These are phyloP conservation scores for Pyrrhoderma noxium DNA, from an alignment of 1,284 basidiomycete species.

Conservation along the genomic window DNA sequence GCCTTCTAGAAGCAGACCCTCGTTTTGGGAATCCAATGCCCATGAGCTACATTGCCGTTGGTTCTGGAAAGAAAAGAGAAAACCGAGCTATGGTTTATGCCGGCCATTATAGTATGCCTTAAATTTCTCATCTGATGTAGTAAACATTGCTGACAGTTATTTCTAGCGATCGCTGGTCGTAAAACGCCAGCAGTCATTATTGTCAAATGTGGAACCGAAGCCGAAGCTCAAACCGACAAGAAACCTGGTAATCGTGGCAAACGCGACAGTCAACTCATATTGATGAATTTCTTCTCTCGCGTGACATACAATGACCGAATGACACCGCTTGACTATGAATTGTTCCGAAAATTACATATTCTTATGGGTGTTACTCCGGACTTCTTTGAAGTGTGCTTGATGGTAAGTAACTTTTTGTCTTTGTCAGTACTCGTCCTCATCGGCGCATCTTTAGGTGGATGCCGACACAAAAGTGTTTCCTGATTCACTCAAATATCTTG, in stretches of 20 bases:
- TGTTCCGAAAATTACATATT: slow-evolving; percentile 94
- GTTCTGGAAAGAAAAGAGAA: slow-evolving; percentile 80
- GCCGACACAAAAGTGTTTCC: slow-evolving; percentile 94
- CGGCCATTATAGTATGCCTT: slow-evolving; percentile 85
- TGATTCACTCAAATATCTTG: slow-evolving; percentile 78
- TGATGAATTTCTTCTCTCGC: slow-evolving; percentile 99
- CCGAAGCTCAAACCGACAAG: slow-evolving; percentile 73
- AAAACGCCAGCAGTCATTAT: slow-evolving; percentile 93
- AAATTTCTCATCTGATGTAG: slow-evolving; percentile 9
- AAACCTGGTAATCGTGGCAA: slow-evolving; percentile 99
- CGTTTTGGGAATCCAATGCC: slow-evolving; percentile 95
- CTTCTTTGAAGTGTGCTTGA: slow-evolving; percentile 95
- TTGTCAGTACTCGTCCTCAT: slow-evolving; percentile 2
- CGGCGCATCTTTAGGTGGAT: slow-evolving; percentile 65
- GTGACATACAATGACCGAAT: slow-evolving; percentile 99
- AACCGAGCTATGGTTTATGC: slow-evolving; percentile 99
- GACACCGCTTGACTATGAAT: slow-evolving; percentile 94
- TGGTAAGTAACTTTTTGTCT: slow-evolving; percentile 50
- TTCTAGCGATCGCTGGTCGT: slow-evolving; percentile 69
- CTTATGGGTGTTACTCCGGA: slow-evolving; percentile 99
- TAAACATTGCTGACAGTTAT: slow-evolving; percentile 3
- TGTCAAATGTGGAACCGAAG: slow-evolving; percentile 93
- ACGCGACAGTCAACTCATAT: slow-evolving; percentile 95
- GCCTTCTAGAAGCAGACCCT: slow-evolving; percentile 87
- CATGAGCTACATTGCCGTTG: slow-evolving; percentile 92